These are phyloP conservation scores for Silene noctiflora DNA, from an alignment of 179 eudicot species.

Conservation along the genomic window DNA sequence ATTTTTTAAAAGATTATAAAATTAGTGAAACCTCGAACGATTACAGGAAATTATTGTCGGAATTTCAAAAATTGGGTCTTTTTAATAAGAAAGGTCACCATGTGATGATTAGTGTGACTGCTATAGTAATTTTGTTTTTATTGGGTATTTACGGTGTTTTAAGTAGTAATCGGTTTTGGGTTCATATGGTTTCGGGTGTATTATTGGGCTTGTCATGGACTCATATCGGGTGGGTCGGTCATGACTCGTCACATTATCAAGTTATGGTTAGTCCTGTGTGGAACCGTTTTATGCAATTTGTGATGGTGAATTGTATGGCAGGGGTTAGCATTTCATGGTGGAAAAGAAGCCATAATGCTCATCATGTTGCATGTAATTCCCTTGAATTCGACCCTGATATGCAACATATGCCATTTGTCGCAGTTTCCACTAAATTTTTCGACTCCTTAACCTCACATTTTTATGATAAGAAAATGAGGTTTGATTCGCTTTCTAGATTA, in stretches of 20 bases:
- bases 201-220: not conserved
- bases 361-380: not conserved
- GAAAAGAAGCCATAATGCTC: not conserved
- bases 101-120: not conserved
- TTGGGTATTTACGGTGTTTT: not conserved
- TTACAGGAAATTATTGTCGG: not conserved
- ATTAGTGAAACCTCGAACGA: not conserved
- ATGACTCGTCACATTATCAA: slow-evolving; percentile 7
- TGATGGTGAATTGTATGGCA: not conserved
- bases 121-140: not conserved
- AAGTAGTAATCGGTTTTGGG: not conserved
- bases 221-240: not conserved
- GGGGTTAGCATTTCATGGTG: not conserved
- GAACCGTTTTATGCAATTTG: not conserved
- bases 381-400: slow-evolving; percentile 2
- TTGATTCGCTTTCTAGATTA: not conserved
- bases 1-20: not conserved
- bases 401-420: not conserved
- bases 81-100: not conserved
- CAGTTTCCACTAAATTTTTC: not conserved
- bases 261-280: not conserved
- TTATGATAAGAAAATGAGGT: not conserved
- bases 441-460: not conserved
- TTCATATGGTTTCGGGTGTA: not conserved
- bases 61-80: slow-evolving; percentile 3